phyloP scores from a whole-genome alignment of 1,139 yeast genomes.

The Barnettozyma hawaiiensis region DNA sequence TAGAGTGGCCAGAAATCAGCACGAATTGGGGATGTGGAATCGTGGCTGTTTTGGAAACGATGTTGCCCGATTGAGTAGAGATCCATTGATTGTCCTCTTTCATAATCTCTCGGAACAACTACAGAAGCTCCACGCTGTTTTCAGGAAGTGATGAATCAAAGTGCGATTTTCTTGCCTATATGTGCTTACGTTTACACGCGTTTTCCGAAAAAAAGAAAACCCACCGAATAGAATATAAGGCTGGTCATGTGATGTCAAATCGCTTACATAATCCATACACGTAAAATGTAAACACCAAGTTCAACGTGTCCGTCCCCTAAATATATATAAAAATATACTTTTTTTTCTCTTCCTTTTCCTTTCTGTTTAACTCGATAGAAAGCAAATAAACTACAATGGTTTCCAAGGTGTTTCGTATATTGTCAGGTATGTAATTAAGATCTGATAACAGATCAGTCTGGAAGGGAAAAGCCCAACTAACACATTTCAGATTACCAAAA shows the following conservation, averaged over 20 bases:
- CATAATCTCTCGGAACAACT: neutral
- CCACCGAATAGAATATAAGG: too few species aligned
- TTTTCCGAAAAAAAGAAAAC: too few species aligned
- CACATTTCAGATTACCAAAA: conserved; percentile 48
- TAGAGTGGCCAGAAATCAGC: conserved; percentile 39
- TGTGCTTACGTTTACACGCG: too few species aligned
- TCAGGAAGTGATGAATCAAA: too few species aligned
- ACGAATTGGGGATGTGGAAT: conserved; percentile 41
- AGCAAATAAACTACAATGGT: conserved; percentile 1
- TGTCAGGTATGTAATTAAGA: neutral
- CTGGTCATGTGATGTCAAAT: neutral
- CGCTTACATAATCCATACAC: neutral
- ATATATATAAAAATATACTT: too few species aligned
- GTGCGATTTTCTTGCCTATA: too few species aligned
- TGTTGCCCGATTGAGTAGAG: conserved; percentile 49
- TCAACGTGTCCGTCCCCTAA: neutral
- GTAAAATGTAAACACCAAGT: neutral
- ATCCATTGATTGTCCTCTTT: conserved; percentile 30
- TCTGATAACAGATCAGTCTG: neutral
- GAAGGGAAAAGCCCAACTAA: neutral
- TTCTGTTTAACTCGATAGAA: neutral
- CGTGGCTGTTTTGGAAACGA: conserved; percentile 46
- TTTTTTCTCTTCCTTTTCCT: neutral
- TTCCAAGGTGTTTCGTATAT: neutral
- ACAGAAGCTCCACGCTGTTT: neutral